phyloP scores from a whole-genome alignment of 169 alveolate species.

The Babesia ovata region DNA sequence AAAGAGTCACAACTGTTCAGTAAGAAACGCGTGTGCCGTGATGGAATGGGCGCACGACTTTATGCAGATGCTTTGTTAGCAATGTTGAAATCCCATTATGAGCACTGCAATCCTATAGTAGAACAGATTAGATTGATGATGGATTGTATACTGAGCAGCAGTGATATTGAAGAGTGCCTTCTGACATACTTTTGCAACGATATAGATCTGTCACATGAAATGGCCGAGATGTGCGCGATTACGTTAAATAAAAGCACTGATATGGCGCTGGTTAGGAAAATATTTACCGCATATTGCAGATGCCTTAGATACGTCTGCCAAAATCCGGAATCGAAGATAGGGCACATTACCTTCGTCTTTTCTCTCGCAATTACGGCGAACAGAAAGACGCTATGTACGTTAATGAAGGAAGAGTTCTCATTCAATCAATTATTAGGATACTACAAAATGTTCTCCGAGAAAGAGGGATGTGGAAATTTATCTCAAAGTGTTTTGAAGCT shows the following conservation, averaged over 20 bases:
- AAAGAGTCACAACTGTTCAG: slow-evolving; percentile 18
- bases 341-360: neutral
- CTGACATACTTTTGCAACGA: neutral
- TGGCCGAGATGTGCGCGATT: slow-evolving; percentile 24
- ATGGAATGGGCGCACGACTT: neutral
- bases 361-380: slow-evolving; percentile 31
- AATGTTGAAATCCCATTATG: slow-evolving; percentile 11
- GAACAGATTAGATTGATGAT: neutral
- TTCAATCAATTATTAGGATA: neutral
- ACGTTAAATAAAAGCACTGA: slow-evolving; percentile 5
- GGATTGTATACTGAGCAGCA: neutral
- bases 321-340: slow-evolving; percentile 14
- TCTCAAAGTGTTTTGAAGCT: neutral
- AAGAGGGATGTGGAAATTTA: neutral
- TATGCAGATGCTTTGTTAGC: slow-evolving; percentile 39
- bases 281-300: slow-evolving; percentile 1
- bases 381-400: neutral
- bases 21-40: neutral
- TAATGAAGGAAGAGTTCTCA: neutral
- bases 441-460: slow-evolving; percentile 1
- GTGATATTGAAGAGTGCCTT: slow-evolving; percentile 5
- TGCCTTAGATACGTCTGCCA: slow-evolving; percentile 23
- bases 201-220: slow-evolving; percentile 11
- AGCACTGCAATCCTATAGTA: neutral
- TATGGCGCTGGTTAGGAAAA: neutral